These are phyloP conservation scores for Xylaria sp. DNA, from an alignment of 495 filamentous ascomycete genomes.

Conservation along the genomic window DNA sequence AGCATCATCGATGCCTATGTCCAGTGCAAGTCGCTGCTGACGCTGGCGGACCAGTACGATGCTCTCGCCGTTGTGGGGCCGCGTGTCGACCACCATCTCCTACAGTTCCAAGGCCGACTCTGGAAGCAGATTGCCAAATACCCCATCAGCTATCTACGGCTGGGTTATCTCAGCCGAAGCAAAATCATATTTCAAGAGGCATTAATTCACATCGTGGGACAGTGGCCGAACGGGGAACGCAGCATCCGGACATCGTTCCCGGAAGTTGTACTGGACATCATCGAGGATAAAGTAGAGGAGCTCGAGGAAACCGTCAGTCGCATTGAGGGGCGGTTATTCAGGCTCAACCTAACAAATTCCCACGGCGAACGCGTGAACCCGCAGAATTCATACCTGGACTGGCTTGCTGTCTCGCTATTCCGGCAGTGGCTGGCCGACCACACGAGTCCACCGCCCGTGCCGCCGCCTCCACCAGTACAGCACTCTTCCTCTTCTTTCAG, in stretches of 20 bases:
- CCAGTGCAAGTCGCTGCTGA: conserved; percentile 86
- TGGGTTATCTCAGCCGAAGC: conserved; percentile 83
- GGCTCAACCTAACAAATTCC: conserved; percentile 78
- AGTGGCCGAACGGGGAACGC: conserved; percentile 82
- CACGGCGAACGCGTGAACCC: conserved; percentile 82
- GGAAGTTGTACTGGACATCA: conserved; percentile 78
- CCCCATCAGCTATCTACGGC: conserved; percentile 85
- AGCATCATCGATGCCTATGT: conserved; percentile 91
- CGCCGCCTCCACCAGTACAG: conserved; percentile 51
- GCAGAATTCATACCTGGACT: conserved; percentile 79
- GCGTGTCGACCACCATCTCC: conserved; percentile 88
- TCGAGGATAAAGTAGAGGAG: conserved; percentile 90
- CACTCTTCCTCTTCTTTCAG: conserved; percentile 20
- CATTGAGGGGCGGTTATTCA: conserved; percentile 79
- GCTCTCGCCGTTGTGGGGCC: conserved; percentile 85
- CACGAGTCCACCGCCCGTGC: conserved; percentile 70
- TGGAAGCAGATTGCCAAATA: conserved; percentile 97
- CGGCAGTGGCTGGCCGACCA: conserved; percentile 90
- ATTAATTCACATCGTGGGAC: conserved; percentile 87
- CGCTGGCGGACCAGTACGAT: conserved; percentile 89
- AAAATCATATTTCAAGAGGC: conserved; percentile 91
- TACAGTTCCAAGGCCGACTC: conserved; percentile 85
- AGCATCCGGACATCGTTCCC: conserved; percentile 76
- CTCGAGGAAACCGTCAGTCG: conserved; percentile 71
- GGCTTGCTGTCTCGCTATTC: conserved; percentile 85